These are phyloP conservation scores for Metschnikowia lochheadii DNA, from an alignment of 805 yeast genomes.

Conservation along the genomic window DNA sequence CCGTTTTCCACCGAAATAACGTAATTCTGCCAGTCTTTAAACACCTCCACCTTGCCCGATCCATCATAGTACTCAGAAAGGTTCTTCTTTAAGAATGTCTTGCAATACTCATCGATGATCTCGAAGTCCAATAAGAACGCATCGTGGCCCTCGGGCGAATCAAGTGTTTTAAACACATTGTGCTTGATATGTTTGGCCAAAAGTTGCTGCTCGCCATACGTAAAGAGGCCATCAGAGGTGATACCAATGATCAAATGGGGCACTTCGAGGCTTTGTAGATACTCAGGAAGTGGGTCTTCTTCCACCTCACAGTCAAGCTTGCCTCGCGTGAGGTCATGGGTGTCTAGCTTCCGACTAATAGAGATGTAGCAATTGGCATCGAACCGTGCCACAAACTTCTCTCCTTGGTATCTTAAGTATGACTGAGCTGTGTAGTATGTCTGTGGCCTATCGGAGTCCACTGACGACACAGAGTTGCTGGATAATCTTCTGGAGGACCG, in stretches of 20 bases:
- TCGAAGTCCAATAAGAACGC: conserved; percentile 90
- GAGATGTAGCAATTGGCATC: conserved; percentile 97
- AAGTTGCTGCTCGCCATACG: conserved; percentile 84
- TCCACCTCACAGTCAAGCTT: conserved; percentile 39
- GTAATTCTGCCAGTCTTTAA: conserved; percentile 38
- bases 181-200: conserved; percentile 73
- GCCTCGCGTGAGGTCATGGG: conserved; percentile 89
- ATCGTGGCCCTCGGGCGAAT: conserved; percentile 96
- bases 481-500: conserved; percentile 11
- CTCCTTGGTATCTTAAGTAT: conserved; percentile 90
- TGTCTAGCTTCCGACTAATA: conserved; percentile 87
- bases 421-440: conserved; percentile 91
- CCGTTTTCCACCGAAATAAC: conserved; percentile 39
- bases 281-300: conserved; percentile 39
- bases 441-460: conserved; percentile 33
- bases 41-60: conserved; percentile 41
- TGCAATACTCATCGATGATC: conserved; percentile 67
- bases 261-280: conserved; percentile 55
- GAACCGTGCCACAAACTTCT: conserved; percentile 81
- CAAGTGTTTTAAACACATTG: conserved; percentile 62
- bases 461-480: conserved; percentile 13
- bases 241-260: conserved; percentile 88
- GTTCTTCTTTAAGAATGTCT: conserved; percentile 57
- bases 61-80: conserved; percentile 53
- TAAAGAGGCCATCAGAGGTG: conserved; percentile 87